These are phyloP conservation scores for Solanum etuberosum DNA, from an alignment of 257 asterid species.

Conservation along the genomic window DNA sequence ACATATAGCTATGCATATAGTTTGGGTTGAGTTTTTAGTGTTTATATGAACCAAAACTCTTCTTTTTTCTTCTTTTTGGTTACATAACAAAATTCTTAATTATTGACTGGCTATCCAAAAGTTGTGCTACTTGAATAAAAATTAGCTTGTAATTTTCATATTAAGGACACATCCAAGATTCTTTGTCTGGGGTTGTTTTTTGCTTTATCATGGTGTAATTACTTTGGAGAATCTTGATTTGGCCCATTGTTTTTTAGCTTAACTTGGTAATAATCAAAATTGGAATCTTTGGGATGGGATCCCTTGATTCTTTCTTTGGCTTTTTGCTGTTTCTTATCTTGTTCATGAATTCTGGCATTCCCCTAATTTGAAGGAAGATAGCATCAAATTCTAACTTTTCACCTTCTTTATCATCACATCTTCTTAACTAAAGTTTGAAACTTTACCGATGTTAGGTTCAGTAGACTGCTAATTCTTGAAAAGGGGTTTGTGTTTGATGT, in stretches of 20 bases:
- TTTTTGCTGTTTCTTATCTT: slow-evolving; percentile 15
- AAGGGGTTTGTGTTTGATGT: not conserved
- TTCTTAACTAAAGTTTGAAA: slow-evolving; percentile 10
- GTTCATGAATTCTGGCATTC: slow-evolving; percentile 15
- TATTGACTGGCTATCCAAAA: not conserved
- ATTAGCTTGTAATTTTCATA: not conserved
- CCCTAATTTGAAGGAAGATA: slow-evolving; percentile 32
- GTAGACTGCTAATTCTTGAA: not conserved
- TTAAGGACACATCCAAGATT: not conserved
- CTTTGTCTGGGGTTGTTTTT: not conserved
- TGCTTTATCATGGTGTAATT: slow-evolving; percentile 10
- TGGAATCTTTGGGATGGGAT: slow-evolving; percentile 25
- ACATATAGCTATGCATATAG: no score
- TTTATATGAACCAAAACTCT: slow-evolving; percentile 36
- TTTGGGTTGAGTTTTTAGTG: no score
- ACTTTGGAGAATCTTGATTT: slow-evolving; percentile 33
- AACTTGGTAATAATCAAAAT: slow-evolving; percentile 20
- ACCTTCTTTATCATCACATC: not conserved
- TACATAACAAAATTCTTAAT: not conserved
- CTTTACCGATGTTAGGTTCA: slow-evolving; percentile 1
- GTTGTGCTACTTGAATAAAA: not conserved
- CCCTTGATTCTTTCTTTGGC: slow-evolving; percentile 16
- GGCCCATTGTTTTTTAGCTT: slow-evolving; percentile 32
- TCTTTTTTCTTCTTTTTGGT: no score
- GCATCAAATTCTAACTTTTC: slow-evolving; percentile 2